Percentiles rank a stretch among this genome's conserved stretches.
Evolutionary conservation across 1,139 yeast species (phyloP).

Genomic region (Saccharomyces hybrid): DNA sequence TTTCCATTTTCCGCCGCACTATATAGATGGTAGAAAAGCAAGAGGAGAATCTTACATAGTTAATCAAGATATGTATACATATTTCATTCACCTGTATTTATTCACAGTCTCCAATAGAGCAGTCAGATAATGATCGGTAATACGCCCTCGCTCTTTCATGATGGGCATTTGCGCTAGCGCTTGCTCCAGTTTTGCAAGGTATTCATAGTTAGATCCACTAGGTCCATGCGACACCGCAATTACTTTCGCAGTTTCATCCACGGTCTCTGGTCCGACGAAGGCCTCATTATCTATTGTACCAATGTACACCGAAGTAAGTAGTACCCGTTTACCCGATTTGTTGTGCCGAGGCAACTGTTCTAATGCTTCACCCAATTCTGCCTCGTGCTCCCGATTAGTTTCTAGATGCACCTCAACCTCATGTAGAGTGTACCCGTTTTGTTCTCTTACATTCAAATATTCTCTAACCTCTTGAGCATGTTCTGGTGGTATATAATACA

Average conservation of each 20-base stretch:
- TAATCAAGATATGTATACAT: background rate
- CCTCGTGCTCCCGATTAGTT: constrained; percentile 23
- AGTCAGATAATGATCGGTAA: constrained; percentile 17
- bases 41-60: background rate
- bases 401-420: constrained; percentile 57
- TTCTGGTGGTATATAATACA: constrained; percentile 69
- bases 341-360: constrained; percentile 28
- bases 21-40: background rate
- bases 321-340: constrained; percentile 36
- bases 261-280: constrained; percentile 72
- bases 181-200: constrained; percentile 35
- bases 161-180: background rate
- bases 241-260: constrained; percentile 50
- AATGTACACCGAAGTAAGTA: constrained; percentile 68
- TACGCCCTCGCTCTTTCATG: background rate
- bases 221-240: constrained; percentile 62
- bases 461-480: constrained; percentile 53
- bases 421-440: constrained; percentile 77
- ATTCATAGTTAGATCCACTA: constrained; percentile 73
- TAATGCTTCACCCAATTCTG: constrained; percentile 24
- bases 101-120: constrained; percentile 23
- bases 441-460: constrained; percentile 75
- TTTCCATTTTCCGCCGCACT: background rate
- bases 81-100: background rate
- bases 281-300: constrained; percentile 78